These are phyloP conservation scores for Hansfordia pulvinata DNA, from an alignment of 2,329 filamentous ascomycete species.

Conservation along the genomic window DNA sequence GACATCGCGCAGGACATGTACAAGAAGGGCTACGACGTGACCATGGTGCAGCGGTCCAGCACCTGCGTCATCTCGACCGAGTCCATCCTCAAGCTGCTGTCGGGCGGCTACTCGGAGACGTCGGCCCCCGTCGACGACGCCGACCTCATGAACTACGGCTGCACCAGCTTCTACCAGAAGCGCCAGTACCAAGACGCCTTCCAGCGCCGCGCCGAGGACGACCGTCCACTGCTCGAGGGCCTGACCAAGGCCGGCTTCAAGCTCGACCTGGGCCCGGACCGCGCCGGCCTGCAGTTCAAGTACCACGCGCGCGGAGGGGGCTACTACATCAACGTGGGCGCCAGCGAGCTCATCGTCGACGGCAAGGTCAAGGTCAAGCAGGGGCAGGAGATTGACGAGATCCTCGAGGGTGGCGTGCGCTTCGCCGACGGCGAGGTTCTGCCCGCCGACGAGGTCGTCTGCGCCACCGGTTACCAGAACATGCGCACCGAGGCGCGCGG, in stretches of 20 bases:
- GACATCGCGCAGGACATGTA: slow-evolving; percentile 35
- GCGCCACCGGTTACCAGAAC: slow-evolving; percentile 46
- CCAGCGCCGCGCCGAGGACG: slow-evolving; percentile 17
- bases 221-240: slow-evolving; percentile 27
- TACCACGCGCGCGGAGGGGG: slow-evolving; percentile 48
- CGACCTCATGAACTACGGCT: slow-evolving; percentile 44
- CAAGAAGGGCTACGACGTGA: slow-evolving; percentile 43
- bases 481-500: slow-evolving; percentile 50
- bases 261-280: slow-evolving; percentile 40
- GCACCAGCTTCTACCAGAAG: slow-evolving; percentile 48
- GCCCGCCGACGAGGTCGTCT: slow-evolving; percentile 41
- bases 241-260: slow-evolving; percentile 43
- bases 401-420: slow-evolving; percentile 23
- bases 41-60: slow-evolving; percentile 44
- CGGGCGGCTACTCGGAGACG: slow-evolving; percentile 32
- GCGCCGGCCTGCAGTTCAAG: slow-evolving; percentile 39
- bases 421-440: slow-evolving; percentile 35
- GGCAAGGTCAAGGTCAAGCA: slow-evolving; percentile 41
- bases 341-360: slow-evolving; percentile 36
- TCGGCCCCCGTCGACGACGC: slow-evolving; percentile 51
- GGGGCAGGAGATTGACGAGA: slow-evolving; percentile 31
- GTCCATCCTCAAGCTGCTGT: slow-evolving; percentile 37
- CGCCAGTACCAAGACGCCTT: slow-evolving; percentile 35
- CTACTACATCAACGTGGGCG: slow-evolving; percentile 46
- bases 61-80: slow-evolving; percentile 39